Evolutionary conservation across 371 early-diverging fungal genomes (phyloP).

Genomic region (Pancytospora epiphaga): DNA sequence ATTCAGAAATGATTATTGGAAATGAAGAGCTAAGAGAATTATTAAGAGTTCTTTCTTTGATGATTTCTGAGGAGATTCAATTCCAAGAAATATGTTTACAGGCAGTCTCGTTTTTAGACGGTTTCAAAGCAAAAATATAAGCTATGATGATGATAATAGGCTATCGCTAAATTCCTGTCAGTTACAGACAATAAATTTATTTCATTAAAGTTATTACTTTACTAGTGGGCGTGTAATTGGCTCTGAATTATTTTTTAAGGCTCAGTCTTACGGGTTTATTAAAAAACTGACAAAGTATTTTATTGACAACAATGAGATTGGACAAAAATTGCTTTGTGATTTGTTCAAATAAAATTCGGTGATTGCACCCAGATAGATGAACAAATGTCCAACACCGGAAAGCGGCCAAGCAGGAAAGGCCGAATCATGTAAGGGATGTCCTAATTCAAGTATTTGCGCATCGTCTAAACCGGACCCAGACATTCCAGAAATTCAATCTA

Average conservation of each 20-base stretch:
- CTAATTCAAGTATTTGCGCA: constrained; percentile 80
- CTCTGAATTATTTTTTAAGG: constrained; percentile 62
- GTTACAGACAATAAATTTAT: too few relatives aligned
- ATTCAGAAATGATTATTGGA: constrained; percentile 25
- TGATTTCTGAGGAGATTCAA: constrained; percentile 33
- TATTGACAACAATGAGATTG: too few relatives aligned
- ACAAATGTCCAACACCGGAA: constrained; percentile 65
- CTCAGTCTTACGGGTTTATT: too few relatives aligned
- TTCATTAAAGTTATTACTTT: too few relatives aligned
- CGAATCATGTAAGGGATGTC: constrained; percentile 84
- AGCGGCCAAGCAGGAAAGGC: constrained; percentile 79
- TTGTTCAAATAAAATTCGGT: constrained; percentile 62
- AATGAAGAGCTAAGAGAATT: constrained; percentile 9
- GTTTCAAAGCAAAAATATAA: constrained; percentile 20
- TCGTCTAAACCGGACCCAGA: constrained; percentile 82
- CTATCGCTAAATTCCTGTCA: too few relatives aligned
- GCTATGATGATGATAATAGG: too few relatives aligned
- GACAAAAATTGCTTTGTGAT: too few relatives aligned
- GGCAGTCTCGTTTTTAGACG: constrained; percentile 36
- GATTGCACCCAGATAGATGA: neutral
- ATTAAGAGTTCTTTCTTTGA: constrained; percentile 10
- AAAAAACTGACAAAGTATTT: too few relatives aligned
- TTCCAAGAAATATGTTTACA: constrained; percentile 39
- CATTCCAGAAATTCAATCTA: constrained; percentile 46
- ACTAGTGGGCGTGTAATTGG: constrained; percentile 64